Evolutionary conservation across 768 basidiomycete genomes (phyloP), one percentile per base, ranked within the genome.

Genomic region (Lentinula sp.): DNA sequence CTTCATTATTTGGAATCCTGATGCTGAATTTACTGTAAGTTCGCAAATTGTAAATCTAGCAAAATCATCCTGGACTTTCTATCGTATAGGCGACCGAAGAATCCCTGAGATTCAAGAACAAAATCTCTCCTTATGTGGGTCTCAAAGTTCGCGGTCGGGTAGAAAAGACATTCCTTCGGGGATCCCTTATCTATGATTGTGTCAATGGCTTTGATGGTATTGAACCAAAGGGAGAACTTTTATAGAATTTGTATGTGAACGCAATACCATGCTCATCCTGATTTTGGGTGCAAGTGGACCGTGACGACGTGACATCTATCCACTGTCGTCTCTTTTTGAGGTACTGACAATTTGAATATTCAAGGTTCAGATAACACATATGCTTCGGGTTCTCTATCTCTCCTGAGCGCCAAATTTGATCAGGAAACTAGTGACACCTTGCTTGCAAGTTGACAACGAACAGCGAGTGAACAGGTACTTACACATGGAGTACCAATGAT

Each of bases 121-220:
- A 95, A 73, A 68, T 97, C 18, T 91, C 92, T 3, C 91, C 96
- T 2, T 98, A 95, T 70, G 83, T 91, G 65, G 95, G 94, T 4
- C 76, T 83, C 67, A 78, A 68, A 16, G 78, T 97, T 48, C 75
- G 66, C 15, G 96, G 96, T 0, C 75, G 76, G n/a, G 91, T 95
- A 39, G 76, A 84, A 62, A 77, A 87, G 71, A 93, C 92, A 0
- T 91, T 83, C 70, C 75, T 98, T n/a, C 83, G 93, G 4, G 95
- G 94, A 2, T 65, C 70, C 16, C 70, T 89, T 49, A 82, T 88
- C 0, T 97, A 90, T 72, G 81, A 85, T 62, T 32, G 42, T 32
- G 21, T 45, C n/a, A 49, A 39, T 31, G 64, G 65, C n/a, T 66
- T 69, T 57, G 63, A 46, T 5, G 57, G 34, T 8, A 11, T 56